phyloP scores from a whole-genome alignment of 306 rosid genomes.

The barrel medic (Medicago truncatula) region MtrunA17r5.0-ANR NC_053048.1:11854001-11854500 shows the following conservation, averaged over 20 bases:
- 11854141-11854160: neutral
- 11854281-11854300: neutral
- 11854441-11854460: slow-evolving; percentile 59
- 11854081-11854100: neutral
- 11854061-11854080: neutral
- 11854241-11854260: neutral
- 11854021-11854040: neutral
- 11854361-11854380: slow-evolving; percentile 19
- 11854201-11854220: neutral
- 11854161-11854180: neutral
- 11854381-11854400: slow-evolving; percentile 26
- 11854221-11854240: neutral
- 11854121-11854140: no score
- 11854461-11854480: slow-evolving; percentile 55
- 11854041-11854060: neutral
- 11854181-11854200: neutral
- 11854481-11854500: slow-evolving; percentile 57
- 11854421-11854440: slow-evolving; percentile 52
- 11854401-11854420: slow-evolving; percentile 5
- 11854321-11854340: slow-evolving; percentile 26
- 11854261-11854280: neutral
- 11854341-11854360: neutral
- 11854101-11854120: neutral
- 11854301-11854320: neutral
- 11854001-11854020: no score